Conservation (phyloP, 2,329 filamentous ascomycete genomes). For the Alternaria sp. region DNA sequence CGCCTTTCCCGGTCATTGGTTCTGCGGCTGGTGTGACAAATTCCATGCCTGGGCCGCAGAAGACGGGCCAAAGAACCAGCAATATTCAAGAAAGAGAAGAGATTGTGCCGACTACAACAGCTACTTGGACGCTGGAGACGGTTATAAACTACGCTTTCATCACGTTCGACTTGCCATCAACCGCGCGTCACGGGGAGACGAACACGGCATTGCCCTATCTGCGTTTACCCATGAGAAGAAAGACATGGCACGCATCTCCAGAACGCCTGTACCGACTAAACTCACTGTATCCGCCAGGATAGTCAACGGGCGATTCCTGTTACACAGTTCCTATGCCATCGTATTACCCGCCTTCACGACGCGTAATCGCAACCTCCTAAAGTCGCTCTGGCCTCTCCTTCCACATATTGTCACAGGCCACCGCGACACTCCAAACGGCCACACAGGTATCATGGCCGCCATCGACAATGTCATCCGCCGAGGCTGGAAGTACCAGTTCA, state of each 20-base stretch:
- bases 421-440: conserved; percentile 28
- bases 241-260: conserved; percentile 20
- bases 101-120: conserved; percentile 36
- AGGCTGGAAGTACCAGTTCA: conserved; percentile 20
- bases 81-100: conserved; percentile 3
- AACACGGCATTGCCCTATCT: conserved; percentile 32
- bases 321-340: conserved; percentile 27
- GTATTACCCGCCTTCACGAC: conserved; percentile 20
- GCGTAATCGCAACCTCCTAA: conserved; percentile 12
- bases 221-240: conserved; percentile 18
- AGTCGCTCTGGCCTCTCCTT: conserved; percentile 24
- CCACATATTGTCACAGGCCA: conserved; percentile 37
- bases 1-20: conserved; percentile 42
- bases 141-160: conserved; percentile 35
- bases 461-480: conserved; percentile 28
- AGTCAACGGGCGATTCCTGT: conserved; percentile 16
- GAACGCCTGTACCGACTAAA: conserved; percentile 16
- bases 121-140: conserved; percentile 22
- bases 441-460: conserved; percentile 27
- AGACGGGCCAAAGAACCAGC: conserved; percentile 16
- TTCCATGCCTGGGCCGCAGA: conserved; percentile 32
- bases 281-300: conserved; percentile 24
- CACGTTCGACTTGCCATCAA: conserved; percentile 40
- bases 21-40: conserved; percentile 43
- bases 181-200: conserved; percentile 19